Conservation (phyloP, 2,329 filamentous ascomycete genomes). For the Leptographium wingfieldii region DNA sequence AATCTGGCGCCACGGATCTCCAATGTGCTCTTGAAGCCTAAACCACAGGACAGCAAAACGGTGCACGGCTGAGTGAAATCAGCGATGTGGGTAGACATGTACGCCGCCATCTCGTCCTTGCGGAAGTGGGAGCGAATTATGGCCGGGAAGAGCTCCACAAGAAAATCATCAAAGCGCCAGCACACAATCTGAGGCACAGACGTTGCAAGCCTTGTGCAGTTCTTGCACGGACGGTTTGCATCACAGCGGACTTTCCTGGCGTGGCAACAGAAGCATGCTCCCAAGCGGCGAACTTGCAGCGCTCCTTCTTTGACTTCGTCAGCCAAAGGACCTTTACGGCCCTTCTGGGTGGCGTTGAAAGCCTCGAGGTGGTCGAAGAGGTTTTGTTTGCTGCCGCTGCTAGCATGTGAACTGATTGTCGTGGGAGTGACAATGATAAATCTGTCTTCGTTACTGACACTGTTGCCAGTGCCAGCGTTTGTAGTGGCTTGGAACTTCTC, state of each 20-base stretch:
- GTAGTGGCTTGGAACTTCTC: constrained; percentile 5
- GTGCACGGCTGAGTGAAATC: constrained; percentile 28
- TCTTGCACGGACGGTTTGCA: constrained; percentile 41
- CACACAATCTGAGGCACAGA: constrained; percentile 41
- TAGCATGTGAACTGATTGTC: constrained; percentile 37
- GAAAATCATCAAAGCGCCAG: constrained; percentile 46
- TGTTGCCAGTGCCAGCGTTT: constrained; percentile 5
- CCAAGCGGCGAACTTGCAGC: constrained; percentile 38
- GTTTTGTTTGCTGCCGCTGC: constrained; percentile 27
- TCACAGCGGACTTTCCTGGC: constrained; percentile 47
- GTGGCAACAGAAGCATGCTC: constrained; percentile 48
- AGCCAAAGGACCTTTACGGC: constrained; percentile 42
- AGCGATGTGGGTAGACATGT: constrained; percentile 36
- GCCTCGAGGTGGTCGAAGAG: constrained; percentile 43
- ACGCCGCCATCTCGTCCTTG: constrained; percentile 35
- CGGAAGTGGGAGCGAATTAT: constrained; percentile 38
- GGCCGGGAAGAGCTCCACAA: constrained; percentile 36
- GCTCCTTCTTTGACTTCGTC: constrained; percentile 42
- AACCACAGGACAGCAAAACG: constrained; percentile 36
- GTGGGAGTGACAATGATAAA: constrained; percentile 44
- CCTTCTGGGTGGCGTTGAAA: constrained; percentile 38
- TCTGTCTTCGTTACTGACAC: constrained; percentile 24
- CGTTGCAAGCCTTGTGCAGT: constrained; percentile 38
- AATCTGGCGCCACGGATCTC: constrained; percentile 34
- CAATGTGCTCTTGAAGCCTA: constrained; percentile 29